Evolutionary conservation across 1,284 basidiomycete species (phyloP).

Genomic region (Vanrija pseudolonga): DNA sequence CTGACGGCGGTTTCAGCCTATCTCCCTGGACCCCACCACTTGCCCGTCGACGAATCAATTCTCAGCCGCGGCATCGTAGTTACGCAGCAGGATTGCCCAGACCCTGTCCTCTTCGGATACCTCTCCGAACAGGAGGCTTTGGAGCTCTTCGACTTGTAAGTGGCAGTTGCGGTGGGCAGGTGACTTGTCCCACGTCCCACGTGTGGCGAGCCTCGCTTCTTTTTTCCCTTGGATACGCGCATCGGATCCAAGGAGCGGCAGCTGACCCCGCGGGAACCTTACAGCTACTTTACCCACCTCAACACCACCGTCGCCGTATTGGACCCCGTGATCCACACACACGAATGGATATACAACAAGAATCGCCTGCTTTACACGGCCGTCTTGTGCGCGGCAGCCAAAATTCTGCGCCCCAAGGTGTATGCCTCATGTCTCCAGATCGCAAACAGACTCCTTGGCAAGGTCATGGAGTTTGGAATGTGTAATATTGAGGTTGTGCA

Average conservation of each 20-base stretch:
- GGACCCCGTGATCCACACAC: conserved; percentile 45
- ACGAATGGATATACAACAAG: conserved; percentile 37
- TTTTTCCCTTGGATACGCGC: not conserved
- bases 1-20: conserved; percentile 5
- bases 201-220: not conserved
- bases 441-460: conserved; percentile 44
- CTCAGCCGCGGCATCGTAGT: too few species aligned
- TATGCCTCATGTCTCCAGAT: conserved; percentile 41
- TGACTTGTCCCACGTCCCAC: not conserved
- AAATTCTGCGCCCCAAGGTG: conserved; percentile 43
- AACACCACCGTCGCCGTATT: conserved; percentile 39
- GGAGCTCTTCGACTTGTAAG: conserved; percentile 41
- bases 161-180: not conserved
- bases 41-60: too few species aligned
- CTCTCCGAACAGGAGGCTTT: conserved; percentile 28
- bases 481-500: conserved; percentile 48
- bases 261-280: not conserved
- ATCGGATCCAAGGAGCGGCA: not conserved
- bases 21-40: conserved; percentile 4
- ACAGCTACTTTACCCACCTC: conserved; percentile 34
- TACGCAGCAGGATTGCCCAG: conserved; percentile 19
- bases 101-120: conserved; percentile 38
- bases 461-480: conserved; percentile 45
- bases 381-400: conserved; percentile 47
- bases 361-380: conserved; percentile 49